These are phyloP conservation scores for Candida khao-thaluensis DNA, from an alignment of 805 yeast species.

Conservation along the genomic window DNA sequence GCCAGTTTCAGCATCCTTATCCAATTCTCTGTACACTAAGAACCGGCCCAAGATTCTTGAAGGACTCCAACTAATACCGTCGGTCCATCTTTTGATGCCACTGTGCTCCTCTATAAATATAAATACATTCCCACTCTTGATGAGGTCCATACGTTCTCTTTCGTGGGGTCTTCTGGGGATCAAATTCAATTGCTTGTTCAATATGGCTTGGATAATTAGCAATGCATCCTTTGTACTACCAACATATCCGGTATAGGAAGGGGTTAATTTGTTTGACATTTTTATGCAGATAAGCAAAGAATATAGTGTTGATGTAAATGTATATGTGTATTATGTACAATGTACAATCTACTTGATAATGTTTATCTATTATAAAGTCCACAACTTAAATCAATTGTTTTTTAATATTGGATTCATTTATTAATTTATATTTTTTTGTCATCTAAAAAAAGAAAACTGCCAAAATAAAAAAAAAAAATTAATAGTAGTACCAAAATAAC, in stretches of 20 bases:
- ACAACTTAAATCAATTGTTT: background rate
- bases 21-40: slow-evolving; percentile 71
- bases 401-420: slow-evolving; percentile 1
- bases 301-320: too few relatives aligned
- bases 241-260: slow-evolving; percentile 74
- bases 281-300: background rate
- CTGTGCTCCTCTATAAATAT: slow-evolving; percentile 80
- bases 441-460: slow-evolving; percentile 1
- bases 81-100: slow-evolving; percentile 94
- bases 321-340: background rate
- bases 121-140: slow-evolving; percentile 76
- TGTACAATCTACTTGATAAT: too few relatives aligned
- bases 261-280: slow-evolving; percentile 24
- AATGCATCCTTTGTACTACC: slow-evolving; percentile 83
- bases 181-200: slow-evolving; percentile 56
- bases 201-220: slow-evolving; percentile 73
- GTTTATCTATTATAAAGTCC: too few relatives aligned
- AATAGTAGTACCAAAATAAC: background rate
- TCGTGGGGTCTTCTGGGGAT: slow-evolving; percentile 83
- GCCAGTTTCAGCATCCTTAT: slow-evolving; percentile 22
- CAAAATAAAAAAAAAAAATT: slow-evolving; percentile 1
- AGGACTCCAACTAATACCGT: slow-evolving; percentile 93
- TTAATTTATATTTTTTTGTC: slow-evolving; percentile 7
- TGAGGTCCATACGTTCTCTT: slow-evolving; percentile 63
- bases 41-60: slow-evolving; percentile 85